phyloP scores from a whole-genome alignment of 805 yeast genomes.

The Nakazawaea ambrosiae region DNA sequence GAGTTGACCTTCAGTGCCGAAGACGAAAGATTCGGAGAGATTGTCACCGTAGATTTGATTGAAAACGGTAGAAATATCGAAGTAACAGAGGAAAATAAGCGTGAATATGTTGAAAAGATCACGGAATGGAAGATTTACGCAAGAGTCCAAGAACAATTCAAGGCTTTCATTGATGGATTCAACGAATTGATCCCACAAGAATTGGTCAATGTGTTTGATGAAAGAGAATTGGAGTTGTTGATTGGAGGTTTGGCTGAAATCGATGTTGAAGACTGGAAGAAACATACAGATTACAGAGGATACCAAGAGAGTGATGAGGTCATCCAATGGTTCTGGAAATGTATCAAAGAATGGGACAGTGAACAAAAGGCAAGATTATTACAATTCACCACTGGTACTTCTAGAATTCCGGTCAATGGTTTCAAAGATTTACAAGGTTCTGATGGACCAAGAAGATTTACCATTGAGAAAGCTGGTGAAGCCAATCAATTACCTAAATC shows the following conservation, averaged over 20 bases:
- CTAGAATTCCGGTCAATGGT: constrained; percentile 98
- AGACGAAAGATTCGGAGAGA: constrained; percentile 94
- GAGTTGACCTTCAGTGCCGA: constrained; percentile 81
- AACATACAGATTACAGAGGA: constrained; percentile 97
- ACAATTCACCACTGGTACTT: constrained; percentile 98
- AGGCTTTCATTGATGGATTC: constrained; percentile 95
- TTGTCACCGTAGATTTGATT: constrained; percentile 82
- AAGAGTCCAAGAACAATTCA: constrained; percentile 92
- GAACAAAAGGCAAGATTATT: constrained; percentile 93
- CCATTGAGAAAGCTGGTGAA: constrained; percentile 98
- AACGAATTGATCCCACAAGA: constrained; percentile 97
- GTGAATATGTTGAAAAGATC: constrained; percentile 88
- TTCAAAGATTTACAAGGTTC: constrained; percentile 98
- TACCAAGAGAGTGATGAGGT: constrained; percentile 95
- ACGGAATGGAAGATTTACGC: constrained; percentile 94
- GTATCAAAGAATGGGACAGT: constrained; percentile 88
- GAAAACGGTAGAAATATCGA: constrained; percentile 83
- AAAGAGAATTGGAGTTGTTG: constrained; percentile 90
- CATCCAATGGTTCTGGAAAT: constrained; percentile 98
- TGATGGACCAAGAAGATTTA: constrained; percentile 98
- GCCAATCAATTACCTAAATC: constrained; percentile 89
- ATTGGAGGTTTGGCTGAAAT: constrained; percentile 98
- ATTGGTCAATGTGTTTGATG: constrained; percentile 92
- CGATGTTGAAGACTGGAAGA: constrained; percentile 98
- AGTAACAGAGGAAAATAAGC: constrained; percentile 91